Conservation (phyloP, 805 yeast species). For the Starmerella khaoyaiensis region DNA sequence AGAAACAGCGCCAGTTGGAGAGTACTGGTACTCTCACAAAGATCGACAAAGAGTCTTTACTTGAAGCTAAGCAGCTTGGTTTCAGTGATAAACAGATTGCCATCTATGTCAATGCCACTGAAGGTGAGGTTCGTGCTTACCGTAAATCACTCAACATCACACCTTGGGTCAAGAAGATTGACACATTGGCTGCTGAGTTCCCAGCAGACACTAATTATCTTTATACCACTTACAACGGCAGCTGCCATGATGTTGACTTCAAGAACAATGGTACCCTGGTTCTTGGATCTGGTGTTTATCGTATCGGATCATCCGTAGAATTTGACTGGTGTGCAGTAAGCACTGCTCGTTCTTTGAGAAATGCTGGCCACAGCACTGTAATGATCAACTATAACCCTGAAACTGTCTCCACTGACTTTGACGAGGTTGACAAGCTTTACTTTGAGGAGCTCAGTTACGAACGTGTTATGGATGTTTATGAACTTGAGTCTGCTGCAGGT, state of each 20-base stretch:
- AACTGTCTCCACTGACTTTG: constrained; percentile 95
- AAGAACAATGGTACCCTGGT: constrained; percentile 88
- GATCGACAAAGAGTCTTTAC: constrained; percentile 45
- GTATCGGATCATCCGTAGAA: constrained; percentile 97
- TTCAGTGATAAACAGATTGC: constrained; percentile 93
- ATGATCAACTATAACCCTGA: constrained; percentile 98
- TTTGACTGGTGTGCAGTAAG: constrained; percentile 99
- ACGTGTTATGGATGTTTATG: constrained; percentile 95
- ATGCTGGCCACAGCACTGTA: constrained; percentile 73
- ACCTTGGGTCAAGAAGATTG: constrained; percentile 94
- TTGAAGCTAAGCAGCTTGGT: constrained; percentile 80
- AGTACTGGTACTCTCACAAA: constrained; percentile 32
- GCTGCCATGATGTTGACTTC: constrained; percentile 68
- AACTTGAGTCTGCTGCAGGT: constrained; percentile 77
- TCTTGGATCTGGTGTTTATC: constrained; percentile 96
- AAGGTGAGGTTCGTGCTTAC: constrained; percentile 66
- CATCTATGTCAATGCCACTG: constrained; percentile 54
- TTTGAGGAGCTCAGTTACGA: constrained; percentile 91
- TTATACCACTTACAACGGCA: constrained; percentile 91
- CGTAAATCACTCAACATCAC: constrained; percentile 69
- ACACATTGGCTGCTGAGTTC: constrained; percentile 96
- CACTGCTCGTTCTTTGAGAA: constrained; percentile 87
- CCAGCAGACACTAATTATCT: constrained; percentile 94
- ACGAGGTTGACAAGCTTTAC: constrained; percentile 93
- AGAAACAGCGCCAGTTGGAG: constrained; percentile 45